phyloP scores from a whole-genome alignment of 2,329 filamentous ascomycete genomes.

The Phialemonium atrogriseum region DNA sequence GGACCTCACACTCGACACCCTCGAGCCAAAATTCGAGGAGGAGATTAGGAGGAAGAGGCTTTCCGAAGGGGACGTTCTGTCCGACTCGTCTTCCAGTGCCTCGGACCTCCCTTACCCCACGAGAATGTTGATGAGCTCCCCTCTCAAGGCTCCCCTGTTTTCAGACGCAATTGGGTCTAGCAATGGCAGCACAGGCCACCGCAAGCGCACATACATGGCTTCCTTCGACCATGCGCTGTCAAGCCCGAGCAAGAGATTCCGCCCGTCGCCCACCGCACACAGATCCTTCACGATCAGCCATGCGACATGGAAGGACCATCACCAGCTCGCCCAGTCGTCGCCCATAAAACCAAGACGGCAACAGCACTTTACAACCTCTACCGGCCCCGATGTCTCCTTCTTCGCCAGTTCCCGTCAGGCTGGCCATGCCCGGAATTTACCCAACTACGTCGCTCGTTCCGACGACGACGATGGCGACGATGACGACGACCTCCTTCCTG shows the following conservation, averaged over 20 bases:
- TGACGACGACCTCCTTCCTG: slow-evolving; percentile 72
- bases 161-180: slow-evolving; percentile 72
- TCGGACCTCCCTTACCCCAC: slow-evolving; percentile 68
- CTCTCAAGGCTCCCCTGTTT: slow-evolving; percentile 73
- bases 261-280: slow-evolving; percentile 54
- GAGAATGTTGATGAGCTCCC: slow-evolving; percentile 70
- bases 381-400: slow-evolving; percentile 68
- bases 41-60: slow-evolving; percentile 67
- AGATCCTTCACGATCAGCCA: slow-evolving; percentile 46
- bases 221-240: slow-evolving; percentile 46
- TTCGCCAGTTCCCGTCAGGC: slow-evolving; percentile 64
- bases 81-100: slow-evolving; percentile 78
- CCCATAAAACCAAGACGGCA: slow-evolving; percentile 72
- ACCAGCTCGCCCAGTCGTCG: slow-evolving; percentile 76
- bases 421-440: slow-evolving; percentile 40
- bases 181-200: slow-evolving; percentile 56
- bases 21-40: slow-evolving; percentile 77
- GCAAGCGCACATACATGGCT: slow-evolving; percentile 55
- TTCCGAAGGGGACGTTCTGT: slow-evolving; percentile 64
- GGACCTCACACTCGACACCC: slow-evolving; percentile 74
- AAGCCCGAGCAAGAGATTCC: slow-evolving; percentile 61
- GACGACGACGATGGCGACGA: slow-evolving; percentile 90
- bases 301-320: slow-evolving; percentile 65
- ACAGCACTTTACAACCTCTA: slow-evolving; percentile 64
- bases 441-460: slow-evolving; percentile 54